Percentiles rank a stretch among this genome's conserved stretches.
Conservation (phyloP, 805 yeast genomes). For the Candida incommunis region DNA sequence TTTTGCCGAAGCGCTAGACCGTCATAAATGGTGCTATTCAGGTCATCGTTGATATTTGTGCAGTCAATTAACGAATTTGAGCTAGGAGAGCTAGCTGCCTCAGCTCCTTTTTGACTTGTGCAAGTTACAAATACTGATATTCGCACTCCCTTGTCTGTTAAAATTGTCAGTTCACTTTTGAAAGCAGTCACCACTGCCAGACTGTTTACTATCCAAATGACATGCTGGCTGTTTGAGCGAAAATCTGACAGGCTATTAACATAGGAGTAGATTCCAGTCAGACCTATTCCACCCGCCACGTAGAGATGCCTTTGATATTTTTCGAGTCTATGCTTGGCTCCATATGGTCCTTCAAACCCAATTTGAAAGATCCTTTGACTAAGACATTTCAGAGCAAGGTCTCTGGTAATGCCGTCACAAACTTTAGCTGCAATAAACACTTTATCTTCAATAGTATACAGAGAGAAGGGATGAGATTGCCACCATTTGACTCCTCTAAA, state of each 20-base stretch:
- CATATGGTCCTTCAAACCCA: not conserved
- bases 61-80: too few species aligned
- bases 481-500: constrained; percentile 32
- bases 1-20: too few species aligned
- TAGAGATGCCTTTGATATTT: not conserved
- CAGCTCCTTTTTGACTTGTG: not conserved
- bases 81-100: too few species aligned
- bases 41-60: too few species aligned
- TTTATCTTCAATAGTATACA: constrained; percentile 24
- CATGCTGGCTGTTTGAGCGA: not conserved
- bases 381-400: not conserved
- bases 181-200: not conserved
- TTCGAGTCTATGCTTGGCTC: not conserved
- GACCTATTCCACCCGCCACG: constrained; percentile 48
- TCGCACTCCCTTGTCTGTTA: not conserved
- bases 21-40: too few species aligned
- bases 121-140: not conserved
- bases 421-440: constrained; percentile 18
- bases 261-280: constrained; percentile 37
- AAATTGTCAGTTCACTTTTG: not conserved
- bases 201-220: not conserved
- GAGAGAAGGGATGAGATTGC: constrained; percentile 56
- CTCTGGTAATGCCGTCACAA: not conserved
- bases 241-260: constrained; percentile 19
- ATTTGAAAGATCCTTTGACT: not conserved